Percentiles rank a stretch among this genome's conserved stretches.
phyloP scores from a whole-genome alignment of 352 stramenopile species.

The Pythium grandisporangium region DNA sequence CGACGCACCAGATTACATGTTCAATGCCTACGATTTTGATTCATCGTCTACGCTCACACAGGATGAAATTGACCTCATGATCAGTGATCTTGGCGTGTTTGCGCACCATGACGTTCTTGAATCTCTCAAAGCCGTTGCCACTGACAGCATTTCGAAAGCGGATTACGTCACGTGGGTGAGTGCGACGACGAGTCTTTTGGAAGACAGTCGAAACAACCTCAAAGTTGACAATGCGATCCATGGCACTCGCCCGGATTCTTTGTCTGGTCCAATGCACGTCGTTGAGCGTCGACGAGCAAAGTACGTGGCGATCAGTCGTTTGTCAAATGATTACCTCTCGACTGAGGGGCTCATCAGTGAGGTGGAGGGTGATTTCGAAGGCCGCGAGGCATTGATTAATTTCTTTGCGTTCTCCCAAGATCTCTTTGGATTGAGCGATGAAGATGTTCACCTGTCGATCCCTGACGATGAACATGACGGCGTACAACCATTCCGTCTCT shows the following conservation, averaged over 20 bases:
- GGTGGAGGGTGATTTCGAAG: slow-evolving; percentile 79
- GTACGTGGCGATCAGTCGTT: slow-evolving; percentile 88
- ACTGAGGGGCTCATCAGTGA: slow-evolving; percentile 62
- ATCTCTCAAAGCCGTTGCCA: slow-evolving; percentile 23
- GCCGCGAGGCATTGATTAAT: slow-evolving; percentile 54
- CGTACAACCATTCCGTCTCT: slow-evolving; percentile 32
- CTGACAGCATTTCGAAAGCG: slow-evolving; percentile 27
- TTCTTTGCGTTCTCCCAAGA: slow-evolving; percentile 65
- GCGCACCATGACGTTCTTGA: slow-evolving; percentile 24
- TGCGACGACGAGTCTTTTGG: slow-evolving; percentile 52
- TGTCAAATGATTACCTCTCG: slow-evolving; percentile 87
- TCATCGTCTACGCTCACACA: slow-evolving; percentile 36
- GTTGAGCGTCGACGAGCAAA: slow-evolving; percentile 89
- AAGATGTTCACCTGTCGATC: slow-evolving; percentile 20
- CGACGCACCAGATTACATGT: slow-evolving; percentile 48
- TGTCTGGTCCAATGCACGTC: slow-evolving; percentile 83
- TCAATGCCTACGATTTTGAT: slow-evolving; percentile 71
- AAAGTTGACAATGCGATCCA: slow-evolving; percentile 93
- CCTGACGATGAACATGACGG: slow-evolving; percentile 5
- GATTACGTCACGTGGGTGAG: slow-evolving; percentile 53
- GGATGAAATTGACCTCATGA: slow-evolving; percentile 54
- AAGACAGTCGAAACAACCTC: slow-evolving; percentile 33
- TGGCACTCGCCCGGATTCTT: slow-evolving; percentile 84
- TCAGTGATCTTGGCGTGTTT: slow-evolving; percentile 55
- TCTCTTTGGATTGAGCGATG: slow-evolving; percentile 51